These are phyloP conservation scores for Boletellus ananiceps DNA, from an alignment of 768 basidiomycete species.

Conservation along the genomic window DNA sequence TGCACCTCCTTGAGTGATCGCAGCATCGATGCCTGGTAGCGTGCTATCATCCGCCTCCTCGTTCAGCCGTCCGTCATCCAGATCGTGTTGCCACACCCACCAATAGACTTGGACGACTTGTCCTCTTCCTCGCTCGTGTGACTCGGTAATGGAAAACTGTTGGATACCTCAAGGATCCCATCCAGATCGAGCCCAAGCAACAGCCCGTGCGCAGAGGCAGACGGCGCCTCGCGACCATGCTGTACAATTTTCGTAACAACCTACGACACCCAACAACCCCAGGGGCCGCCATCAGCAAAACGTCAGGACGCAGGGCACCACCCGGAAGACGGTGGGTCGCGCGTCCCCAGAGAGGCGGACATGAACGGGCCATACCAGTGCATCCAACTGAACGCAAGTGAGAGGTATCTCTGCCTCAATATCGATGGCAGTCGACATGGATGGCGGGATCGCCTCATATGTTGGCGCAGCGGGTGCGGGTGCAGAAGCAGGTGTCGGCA, in stretches of 20 bases:
- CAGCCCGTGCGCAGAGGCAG: constrained; percentile 75
- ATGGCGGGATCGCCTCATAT: constrained; percentile 85
- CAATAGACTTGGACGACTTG: constrained; percentile 70
- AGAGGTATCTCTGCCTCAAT: constrained; percentile 87
- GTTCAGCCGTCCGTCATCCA: constrained; percentile 1
- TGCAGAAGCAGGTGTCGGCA: constrained; percentile 57
- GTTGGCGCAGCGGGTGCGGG: constrained; percentile 60
- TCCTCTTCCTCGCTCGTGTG: constrained; percentile 75
- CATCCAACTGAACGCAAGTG: constrained; percentile 77
- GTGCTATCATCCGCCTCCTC: constrained; percentile 40
- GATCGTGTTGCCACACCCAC: constrained; percentile 38
- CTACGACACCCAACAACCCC: constrained; percentile 36
- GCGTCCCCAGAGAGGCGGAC: neutral
- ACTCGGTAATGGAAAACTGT: constrained; percentile 81
- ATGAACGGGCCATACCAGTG: constrained; percentile 54
- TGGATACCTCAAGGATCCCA: constrained; percentile 85
- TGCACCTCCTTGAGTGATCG: constrained; percentile 87
- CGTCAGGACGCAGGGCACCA: neutral
- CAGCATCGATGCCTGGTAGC: constrained; percentile 82
- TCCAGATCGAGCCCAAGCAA: constrained; percentile 90
- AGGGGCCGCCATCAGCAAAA: constrained; percentile 14
- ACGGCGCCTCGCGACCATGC: constrained; percentile 76
- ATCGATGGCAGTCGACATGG: constrained; percentile 91
- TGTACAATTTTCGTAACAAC: constrained; percentile 93
- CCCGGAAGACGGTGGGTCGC: constrained; percentile 1